Base-by-base conservation (phyloP, 176 grass and related monocot species). In the bread wheat (Triticum aestivum) region DNA sequence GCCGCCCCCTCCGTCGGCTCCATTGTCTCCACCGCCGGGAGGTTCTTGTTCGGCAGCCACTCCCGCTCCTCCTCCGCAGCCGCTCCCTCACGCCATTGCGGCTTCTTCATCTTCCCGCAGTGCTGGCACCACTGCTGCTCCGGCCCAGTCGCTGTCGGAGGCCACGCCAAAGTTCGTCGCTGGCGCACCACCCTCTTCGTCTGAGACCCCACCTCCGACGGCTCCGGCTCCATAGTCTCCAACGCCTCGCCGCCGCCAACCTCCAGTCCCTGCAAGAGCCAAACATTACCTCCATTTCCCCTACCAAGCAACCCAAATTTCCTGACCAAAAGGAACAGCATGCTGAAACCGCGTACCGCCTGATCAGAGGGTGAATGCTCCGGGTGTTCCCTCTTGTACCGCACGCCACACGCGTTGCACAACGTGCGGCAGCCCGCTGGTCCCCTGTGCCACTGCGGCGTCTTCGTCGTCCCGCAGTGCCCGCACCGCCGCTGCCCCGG, bases 351-450 rank as follows among this genome's bases (percentile, higher is more conserved):
- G 49, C 49, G 49, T 17, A 52, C 49, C 15, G 14, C 49, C 5
- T 10, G 68, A 96, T 59, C 63, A 54, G 66, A 73, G 51, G 82
- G 74, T 82, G 90, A n/a, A 13, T 62, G 86, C 89, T 38, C 74
- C 9, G 82, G 80, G 3, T 70, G 24, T 3, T 87, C 82, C 24
- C 41, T 80, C 80, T 66, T 81, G 79, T 89, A 94, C 33, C 68
- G 44, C 30, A 91, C 84, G 38, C 94, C 94, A 44, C 92, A 94
- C 3, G 88, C 90, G 80, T 92, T 97, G 84, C 92, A 92, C 68
- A 92, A 84, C 9, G 88, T 94, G 24, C 45, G 38, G 2, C 12
- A 61, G 13, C 94, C 92, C n/a, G 76, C 81, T 1, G 90, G 90
- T 3, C 88, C 90, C 8, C 41, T 29, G 34, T 84, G 73, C 95